Percentiles rank a stretch among this genome's conserved stretches.
Conservation (phyloP, 371 early-diverging fungal species). For the Sporodiniella umbellata region DNA sequence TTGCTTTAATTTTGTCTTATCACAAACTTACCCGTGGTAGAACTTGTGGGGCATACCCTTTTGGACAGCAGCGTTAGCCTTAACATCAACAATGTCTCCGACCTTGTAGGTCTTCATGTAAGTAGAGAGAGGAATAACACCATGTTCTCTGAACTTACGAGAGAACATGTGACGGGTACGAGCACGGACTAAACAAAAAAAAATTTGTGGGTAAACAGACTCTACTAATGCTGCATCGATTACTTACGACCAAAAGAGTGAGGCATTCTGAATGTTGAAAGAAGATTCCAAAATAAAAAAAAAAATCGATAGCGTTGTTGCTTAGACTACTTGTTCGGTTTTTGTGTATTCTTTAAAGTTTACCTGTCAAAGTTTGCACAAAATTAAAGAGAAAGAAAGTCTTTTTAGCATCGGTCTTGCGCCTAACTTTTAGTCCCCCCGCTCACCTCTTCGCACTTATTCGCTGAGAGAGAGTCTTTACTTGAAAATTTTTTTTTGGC, state of each 20-base stretch:
- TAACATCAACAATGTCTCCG: constrained; percentile 54
- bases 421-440: constrained; percentile 4
- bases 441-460: background rate
- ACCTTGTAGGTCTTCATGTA: constrained; percentile 97
- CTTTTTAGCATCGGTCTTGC: constrained; percentile 2
- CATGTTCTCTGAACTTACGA: constrained; percentile 94
- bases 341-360: constrained; percentile 7
- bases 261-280: constrained; percentile 59
- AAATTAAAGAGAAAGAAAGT: constrained; percentile 28
- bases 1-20: too few relatives aligned
- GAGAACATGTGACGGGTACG: constrained; percentile 98
- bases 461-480: background rate
- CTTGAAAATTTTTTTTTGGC: constrained; percentile 5
- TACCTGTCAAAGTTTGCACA: constrained; percentile 35
- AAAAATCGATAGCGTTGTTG: background rate
- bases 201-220: background rate
- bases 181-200: constrained; percentile 36
- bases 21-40: constrained; percentile 91
- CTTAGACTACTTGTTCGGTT: background rate
- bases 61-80: constrained; percentile 83
- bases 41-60: constrained; percentile 99
- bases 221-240: background rate
- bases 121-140: constrained; percentile 91
- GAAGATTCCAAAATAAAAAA: background rate
- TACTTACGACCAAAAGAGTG: constrained; percentile 87